Percentiles rank a stretch among this genome's conserved stretches.
Conservation (phyloP, 163 green algal genomes). For the Chloromonas sp. region DNA sequence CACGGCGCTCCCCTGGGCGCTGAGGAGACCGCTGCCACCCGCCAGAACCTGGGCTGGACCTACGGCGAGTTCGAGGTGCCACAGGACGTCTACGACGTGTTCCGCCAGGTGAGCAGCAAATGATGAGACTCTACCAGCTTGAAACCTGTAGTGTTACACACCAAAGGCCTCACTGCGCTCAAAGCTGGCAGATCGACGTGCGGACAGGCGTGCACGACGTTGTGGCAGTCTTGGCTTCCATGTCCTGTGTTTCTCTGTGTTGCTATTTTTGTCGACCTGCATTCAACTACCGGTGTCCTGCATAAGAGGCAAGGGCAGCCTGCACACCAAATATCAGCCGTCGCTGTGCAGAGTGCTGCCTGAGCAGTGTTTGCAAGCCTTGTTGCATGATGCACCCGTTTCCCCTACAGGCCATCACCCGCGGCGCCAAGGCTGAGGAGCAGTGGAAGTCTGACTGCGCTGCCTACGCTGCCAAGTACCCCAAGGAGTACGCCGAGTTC, state of each 20-base stretch:
- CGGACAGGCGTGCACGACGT: neutral
- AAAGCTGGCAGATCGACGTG: too few species aligned
- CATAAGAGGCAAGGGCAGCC: too few species aligned
- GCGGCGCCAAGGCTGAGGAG: conserved; percentile 53
- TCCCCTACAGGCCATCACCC: neutral
- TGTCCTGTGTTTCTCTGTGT: too few species aligned
- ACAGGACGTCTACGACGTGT: conserved; percentile 59
- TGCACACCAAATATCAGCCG: too few species aligned
- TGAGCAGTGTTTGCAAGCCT: neutral
- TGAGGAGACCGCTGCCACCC: conserved; percentile 89
- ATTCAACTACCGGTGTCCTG: too few species aligned
- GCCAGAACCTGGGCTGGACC: conserved; percentile 92
- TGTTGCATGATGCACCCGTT: neutral
- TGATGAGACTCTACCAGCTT: neutral
- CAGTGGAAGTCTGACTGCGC: conserved; percentile 62
- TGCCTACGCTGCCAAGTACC: conserved; percentile 75
- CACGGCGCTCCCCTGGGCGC: conserved; percentile 93
- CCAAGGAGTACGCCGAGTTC: conserved; percentile 69
- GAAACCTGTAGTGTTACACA: too few species aligned
- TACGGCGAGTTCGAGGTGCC: conserved; percentile 90
- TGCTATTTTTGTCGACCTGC: too few species aligned
- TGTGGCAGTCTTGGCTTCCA: neutral
- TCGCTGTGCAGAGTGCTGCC: too few species aligned
- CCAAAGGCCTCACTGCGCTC: too few species aligned
- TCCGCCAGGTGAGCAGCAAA: conserved; percentile 25